Conservation (phyloP, 768 basidiomycete genomes). For the Coprinellus aureogranulatus region DNA sequence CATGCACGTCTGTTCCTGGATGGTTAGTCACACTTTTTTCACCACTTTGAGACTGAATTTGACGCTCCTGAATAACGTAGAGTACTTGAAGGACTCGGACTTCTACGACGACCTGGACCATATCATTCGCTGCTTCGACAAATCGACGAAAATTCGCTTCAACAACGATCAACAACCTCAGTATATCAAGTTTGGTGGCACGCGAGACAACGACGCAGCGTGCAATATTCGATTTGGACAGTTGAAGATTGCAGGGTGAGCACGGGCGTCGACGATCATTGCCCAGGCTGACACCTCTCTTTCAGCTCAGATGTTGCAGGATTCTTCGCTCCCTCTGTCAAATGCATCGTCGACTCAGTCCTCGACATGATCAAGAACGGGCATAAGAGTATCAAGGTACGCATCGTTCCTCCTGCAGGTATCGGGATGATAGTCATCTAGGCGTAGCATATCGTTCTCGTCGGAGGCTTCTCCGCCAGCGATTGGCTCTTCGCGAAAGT, state of each 20-base stretch:
- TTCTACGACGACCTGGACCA: slow-evolving; percentile 41
- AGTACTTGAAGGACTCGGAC: slow-evolving; percentile 36
- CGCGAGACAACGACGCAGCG: slow-evolving; percentile 36
- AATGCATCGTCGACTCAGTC: slow-evolving; percentile 34
- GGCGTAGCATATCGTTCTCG: slow-evolving; percentile 40
- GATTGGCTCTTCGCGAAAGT: slow-evolving; percentile 51
- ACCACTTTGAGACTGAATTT: no score
- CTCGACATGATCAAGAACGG: slow-evolving; percentile 22
- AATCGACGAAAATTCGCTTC: slow-evolving; percentile 48
- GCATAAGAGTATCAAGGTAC: slow-evolving; percentile 32
- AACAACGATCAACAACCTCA: slow-evolving; percentile 35
- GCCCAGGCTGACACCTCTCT: background rate
- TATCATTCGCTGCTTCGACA: slow-evolving; percentile 45
- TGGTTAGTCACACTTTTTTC: slow-evolving; percentile 25
- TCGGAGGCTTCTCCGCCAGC: slow-evolving; percentile 58
- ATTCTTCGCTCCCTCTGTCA: slow-evolving; percentile 39
- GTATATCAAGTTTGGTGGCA: slow-evolving; percentile 48
- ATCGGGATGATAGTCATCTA: no score
- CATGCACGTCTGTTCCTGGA: slow-evolving; percentile 39
- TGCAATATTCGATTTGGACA: slow-evolving; percentile 47
- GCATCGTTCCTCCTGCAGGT: no score
- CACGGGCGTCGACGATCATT: background rate
- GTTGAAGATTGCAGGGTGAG: slow-evolving; percentile 39
- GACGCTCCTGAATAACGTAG: no score
- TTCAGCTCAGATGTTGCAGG: slow-evolving; percentile 31